A percentile compares a stretch with the other conserved stretches of the same genome.
Conservation (phyloP, 2,329 filamentous ascomycete species). For the Ophiostoma himal-ulmi region DNA sequence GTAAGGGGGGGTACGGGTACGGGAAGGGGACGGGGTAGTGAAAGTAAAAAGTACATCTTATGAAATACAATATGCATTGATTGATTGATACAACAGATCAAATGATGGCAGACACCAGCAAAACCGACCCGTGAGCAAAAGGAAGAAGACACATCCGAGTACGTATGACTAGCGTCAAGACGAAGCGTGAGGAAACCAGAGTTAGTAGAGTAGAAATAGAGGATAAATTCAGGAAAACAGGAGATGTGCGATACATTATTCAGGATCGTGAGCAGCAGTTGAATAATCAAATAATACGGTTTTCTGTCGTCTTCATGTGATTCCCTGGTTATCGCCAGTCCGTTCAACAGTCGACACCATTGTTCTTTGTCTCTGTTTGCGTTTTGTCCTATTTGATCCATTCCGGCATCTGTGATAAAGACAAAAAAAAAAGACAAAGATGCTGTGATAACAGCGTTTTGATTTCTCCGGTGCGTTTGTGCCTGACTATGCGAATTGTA, state of each 20-base stretch:
- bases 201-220: background rate
- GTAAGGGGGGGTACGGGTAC: slow-evolving; percentile 7
- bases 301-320: background rate
- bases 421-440: background rate
- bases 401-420: background rate
- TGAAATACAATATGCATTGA: background rate
- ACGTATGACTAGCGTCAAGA: background rate
- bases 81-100: background rate
- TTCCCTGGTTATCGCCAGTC: background rate
- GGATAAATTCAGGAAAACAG: background rate
- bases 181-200: background rate
- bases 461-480: slow-evolving; percentile 6
- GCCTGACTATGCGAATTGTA: background rate
- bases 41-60: background rate
- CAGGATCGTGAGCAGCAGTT: background rate
- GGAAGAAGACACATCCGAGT: background rate
- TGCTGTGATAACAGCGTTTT: background rate
- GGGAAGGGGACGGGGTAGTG: slow-evolving; percentile 10
- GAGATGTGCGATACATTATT: too few species aligned
- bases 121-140: background rate
- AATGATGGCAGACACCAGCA: background rate
- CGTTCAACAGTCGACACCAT: background rate
- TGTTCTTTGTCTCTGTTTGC: background rate
- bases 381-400: background rate
- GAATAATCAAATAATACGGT: background rate